Base-by-base conservation (phyloP, 2,329 filamentous ascomycete genomes). In the Neocatenulostroma microsporum region DNA sequence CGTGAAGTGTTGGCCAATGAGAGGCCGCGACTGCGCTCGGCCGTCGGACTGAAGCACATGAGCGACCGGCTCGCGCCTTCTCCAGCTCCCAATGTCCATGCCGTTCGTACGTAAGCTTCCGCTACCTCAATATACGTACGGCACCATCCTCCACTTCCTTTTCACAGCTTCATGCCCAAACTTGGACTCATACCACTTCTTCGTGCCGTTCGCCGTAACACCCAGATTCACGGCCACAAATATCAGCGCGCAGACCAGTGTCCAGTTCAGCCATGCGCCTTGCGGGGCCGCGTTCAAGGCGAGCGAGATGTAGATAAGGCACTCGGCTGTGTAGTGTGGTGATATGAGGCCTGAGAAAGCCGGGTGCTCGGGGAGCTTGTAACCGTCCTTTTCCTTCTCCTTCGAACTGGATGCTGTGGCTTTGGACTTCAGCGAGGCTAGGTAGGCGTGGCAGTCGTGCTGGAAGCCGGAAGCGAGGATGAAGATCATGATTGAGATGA, bases 271-370 rank as follows among this genome's bases (percentile, higher is more conserved):
- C 37, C 73, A 45, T 21, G 9, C 39, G 9, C 78, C 82, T 6
- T 63, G 52, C 0, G 88, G 87, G 1, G 88, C 86, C 20, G 80
- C 78, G 25, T 82, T 60, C 30, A 91, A 62, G 3, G 85, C 74
- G 46, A 98, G 63, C n/a, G 81, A 73, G 14, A 87, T 56, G 58
- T 98, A 96, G 40, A 95, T 76, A 26, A 82, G 57, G 55, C 84
- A 88, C 64, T 96, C 91, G 53, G 82, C 85, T 3, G 83, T 83
- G 61, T 96, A 98, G 62, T 98, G 91, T 13, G 91, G 87, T 50
- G 84, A 93, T 25, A 95, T 63, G 15, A 93, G 61, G 39, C 70
- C 68, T 29, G 68, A 68, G 60, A 96, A 98, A 39, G 82, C 63
- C 3, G 80, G 79, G 41, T 82, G 72, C 2, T 72, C 66, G 0